A percentile compares a stretch with the other conserved stretches of the same genome.
These are phyloP conservation scores for Aureobasidium sp. DNA, from an alignment of 2,329 filamentous ascomycete species.

Conservation along the genomic window DNA sequence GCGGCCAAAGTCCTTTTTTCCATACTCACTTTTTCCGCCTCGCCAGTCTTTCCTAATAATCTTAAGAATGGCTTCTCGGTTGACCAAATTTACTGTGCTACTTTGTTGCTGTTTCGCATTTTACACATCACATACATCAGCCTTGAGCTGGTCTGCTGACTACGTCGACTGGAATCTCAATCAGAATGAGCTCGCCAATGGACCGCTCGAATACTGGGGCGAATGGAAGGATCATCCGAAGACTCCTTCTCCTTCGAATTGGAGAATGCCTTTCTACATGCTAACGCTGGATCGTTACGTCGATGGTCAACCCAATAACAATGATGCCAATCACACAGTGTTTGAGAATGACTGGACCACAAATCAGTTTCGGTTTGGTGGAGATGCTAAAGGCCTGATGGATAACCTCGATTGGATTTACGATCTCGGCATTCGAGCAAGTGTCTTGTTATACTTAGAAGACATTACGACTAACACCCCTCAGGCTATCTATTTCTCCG, in stretches of 20 bases:
- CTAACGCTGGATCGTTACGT: conserved; percentile 58
- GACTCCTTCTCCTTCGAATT: conserved; percentile 50
- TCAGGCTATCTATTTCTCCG: conserved; percentile 51
- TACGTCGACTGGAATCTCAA: conserved; percentile 46
- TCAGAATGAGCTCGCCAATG: conserved; percentile 47
- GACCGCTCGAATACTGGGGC: conserved; percentile 53
- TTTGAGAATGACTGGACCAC: conserved; percentile 56
- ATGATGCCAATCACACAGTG: conserved; percentile 53
- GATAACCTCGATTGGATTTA: conserved; percentile 57
- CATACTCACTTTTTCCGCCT: too few relatives aligned
- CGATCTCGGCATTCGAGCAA: conserved; percentile 55
- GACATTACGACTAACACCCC: background rate
- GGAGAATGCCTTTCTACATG: conserved; percentile 60
- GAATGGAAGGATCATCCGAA: conserved; percentile 49
- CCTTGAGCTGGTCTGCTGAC: background rate
- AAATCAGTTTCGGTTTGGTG: conserved; percentile 56
- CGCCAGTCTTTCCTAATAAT: background rate
- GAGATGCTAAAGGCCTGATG: conserved; percentile 51
- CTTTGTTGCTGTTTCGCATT: background rate
- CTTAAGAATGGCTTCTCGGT: background rate
- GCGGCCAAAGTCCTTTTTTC: background rate
- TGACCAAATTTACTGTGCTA: background rate
- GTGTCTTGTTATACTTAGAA: background rate
- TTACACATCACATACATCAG: background rate
- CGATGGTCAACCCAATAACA: conserved; percentile 58